These are phyloP conservation scores for Monosporozyma siamensis DNA, from an alignment of 805 yeast genomes.

Conservation along the genomic window DNA sequence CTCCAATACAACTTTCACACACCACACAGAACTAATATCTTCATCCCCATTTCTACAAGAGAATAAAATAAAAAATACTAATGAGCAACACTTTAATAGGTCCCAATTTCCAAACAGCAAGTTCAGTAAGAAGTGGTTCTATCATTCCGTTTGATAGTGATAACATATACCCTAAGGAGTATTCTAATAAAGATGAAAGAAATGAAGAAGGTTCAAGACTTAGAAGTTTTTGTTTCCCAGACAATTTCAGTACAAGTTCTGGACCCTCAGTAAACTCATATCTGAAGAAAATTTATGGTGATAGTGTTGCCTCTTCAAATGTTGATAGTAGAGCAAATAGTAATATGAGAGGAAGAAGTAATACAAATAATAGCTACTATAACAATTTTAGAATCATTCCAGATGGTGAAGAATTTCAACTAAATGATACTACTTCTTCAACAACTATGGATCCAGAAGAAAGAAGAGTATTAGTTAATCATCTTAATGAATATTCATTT, in stretches of 20 bases:
- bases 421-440: neutral
- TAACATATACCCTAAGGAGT: too few species aligned
- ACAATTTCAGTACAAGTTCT: neutral
- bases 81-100: neutral
- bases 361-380: neutral
- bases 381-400: neutral
- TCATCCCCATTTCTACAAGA: too few species aligned
- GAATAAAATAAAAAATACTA: too few species aligned
- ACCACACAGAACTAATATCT: too few species aligned
- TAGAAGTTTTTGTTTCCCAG: conserved; percentile 4
- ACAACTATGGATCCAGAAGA: conserved; percentile 3
- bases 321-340: neutral
- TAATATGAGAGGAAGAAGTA: neutral
- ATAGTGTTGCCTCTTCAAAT: neutral
- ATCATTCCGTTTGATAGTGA: neutral
- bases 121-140: neutral
- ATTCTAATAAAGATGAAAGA: too few species aligned
- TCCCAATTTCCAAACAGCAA: neutral
- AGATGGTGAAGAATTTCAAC: neutral
- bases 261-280: conserved; percentile 5
- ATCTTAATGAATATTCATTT: conserved; percentile 3
- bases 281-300: conserved; percentile 4
- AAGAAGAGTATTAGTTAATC: conserved; percentile 1
- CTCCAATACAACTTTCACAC: too few species aligned
- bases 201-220: conserved; percentile 1